Base-by-base conservation (phyloP, 2,329 filamentous ascomycete species). In the Nothomitra cinnamomea region DNA sequence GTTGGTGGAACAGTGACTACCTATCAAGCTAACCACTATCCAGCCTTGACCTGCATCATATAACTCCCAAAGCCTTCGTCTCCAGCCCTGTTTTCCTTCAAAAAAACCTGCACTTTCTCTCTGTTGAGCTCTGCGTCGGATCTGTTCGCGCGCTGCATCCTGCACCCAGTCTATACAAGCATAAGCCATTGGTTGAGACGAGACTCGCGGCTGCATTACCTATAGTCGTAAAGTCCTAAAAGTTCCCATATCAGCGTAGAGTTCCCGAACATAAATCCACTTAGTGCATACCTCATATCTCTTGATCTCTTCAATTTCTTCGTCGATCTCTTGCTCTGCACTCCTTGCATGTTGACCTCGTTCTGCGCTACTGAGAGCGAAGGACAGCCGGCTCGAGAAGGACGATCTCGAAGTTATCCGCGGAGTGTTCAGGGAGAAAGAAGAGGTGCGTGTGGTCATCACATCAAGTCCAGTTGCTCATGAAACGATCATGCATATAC, bases 281-380 rank as follows among this genome's bases (percentile, higher is more conserved):
- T 7, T 45, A n/a, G 52, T 5, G 58, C 68, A 58, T 66, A 82
- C 79, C 71, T 95, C 92, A 70, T 98, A 98, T 70, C 90, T 79
- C 71, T 95, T 95, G 66, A 98, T 96, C 72, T 95, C 85, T 24
- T 85, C 89, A 64, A 98, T 95, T 70, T 98, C 92, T 64, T 96
- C 89, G 57, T 88, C 85, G 59, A 94, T 87, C 57, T 83, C 79
- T 57, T 82, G 78, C 62, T 85, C 79, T 54, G 75, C 79, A 25
- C 72, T 67, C 35, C 66, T 73, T 10, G 72, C 69, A 56, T 72
- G 69, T 56, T 82, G 76, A 57, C 79, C 81, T 58, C 74, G 74
- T 65, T 87, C 83, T 21, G 73, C 75, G 57, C 69, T 77, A 53
- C 81, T 83, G 54, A 85, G 73, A 36, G 79, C 78, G 24, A 47